Percentiles rank a stretch among this genome's conserved stretches.
phyloP scores from a whole-genome alignment of 129 eudicot genomes.

The Glebionis coronaria region DNA sequence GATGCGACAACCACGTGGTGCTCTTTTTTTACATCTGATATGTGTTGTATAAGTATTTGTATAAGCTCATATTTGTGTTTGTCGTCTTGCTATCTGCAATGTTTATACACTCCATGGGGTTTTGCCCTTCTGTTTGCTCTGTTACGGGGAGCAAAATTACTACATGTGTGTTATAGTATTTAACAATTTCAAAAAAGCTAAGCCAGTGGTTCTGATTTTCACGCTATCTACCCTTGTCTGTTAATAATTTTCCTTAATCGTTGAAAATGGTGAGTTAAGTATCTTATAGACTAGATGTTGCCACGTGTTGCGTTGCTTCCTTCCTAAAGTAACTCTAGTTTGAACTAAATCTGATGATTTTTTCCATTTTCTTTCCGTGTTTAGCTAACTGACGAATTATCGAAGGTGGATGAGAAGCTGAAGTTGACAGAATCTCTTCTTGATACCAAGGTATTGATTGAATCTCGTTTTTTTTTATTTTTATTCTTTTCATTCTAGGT shows the following conservation, averaged over 20 bases:
- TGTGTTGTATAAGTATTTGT: conserved; percentile 2
- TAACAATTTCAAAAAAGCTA: neutral
- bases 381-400: conserved; percentile 81
- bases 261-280: neutral
- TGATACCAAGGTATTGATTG: conserved; percentile 63
- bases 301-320: neutral
- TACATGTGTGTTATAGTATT: neutral
- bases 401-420: conserved; percentile 82
- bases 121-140: neutral
- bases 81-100: neutral
- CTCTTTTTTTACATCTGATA: conserved; percentile 6
- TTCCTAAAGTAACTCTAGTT: conserved; percentile 16
- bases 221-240: neutral
- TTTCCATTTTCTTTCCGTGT: conserved; percentile 17
- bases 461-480: conserved; percentile 1
- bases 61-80: conserved; percentile 7
- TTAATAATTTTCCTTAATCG: neutral
- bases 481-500: conserved; percentile 10
- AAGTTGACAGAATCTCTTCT: conserved; percentile 77
- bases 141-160: neutral
- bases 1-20: neutral
- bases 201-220: conserved; percentile 6
- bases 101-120: neutral
- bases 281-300: neutral
- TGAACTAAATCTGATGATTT: conserved; percentile 26